Conservation (phyloP, 306 rosid genomes). For the Prunus armeniaca region DNA sequence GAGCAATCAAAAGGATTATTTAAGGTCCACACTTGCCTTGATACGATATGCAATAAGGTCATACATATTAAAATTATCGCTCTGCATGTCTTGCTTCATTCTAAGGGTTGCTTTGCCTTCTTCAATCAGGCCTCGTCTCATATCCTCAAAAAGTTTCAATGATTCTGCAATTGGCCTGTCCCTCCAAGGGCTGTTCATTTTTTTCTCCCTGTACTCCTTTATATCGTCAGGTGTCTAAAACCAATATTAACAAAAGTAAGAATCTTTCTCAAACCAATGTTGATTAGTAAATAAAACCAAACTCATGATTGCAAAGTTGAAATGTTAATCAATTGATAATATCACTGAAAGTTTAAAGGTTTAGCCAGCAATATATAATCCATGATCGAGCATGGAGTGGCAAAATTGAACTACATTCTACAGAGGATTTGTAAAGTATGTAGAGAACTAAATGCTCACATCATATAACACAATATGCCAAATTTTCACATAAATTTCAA, state of each 20-base stretch:
- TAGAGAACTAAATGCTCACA: background rate
- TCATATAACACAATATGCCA: background rate
- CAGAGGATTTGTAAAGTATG: background rate
- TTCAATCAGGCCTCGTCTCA: slow-evolving; percentile 74
- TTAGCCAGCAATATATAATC: background rate
- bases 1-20: slow-evolving; percentile 8
- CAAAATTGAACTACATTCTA: background rate
- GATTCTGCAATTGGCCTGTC: slow-evolving; percentile 86
- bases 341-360: background rate
- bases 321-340: background rate
- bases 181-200: slow-evolving; percentile 97
- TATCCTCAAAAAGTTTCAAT: slow-evolving; percentile 78
- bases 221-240: slow-evolving; percentile 86
- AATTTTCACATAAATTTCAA: background rate
- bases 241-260: slow-evolving; percentile 21
- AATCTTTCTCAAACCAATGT: slow-evolving; percentile 1
- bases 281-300: background rate
- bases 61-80: slow-evolving; percentile 91
- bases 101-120: slow-evolving; percentile 97
- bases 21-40: slow-evolving; percentile 51
- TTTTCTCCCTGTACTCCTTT: slow-evolving; percentile 90
- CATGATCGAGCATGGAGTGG: too few relatives aligned
- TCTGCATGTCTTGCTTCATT: slow-evolving; percentile 99
- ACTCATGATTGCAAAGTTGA: background rate
- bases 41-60: slow-evolving; percentile 97